A percentile compares a stretch with the other conserved stretches of the same genome.
Conservation (phyloP, 1,284 basidiomycete species). For the Calocybe gambosa region DNA sequence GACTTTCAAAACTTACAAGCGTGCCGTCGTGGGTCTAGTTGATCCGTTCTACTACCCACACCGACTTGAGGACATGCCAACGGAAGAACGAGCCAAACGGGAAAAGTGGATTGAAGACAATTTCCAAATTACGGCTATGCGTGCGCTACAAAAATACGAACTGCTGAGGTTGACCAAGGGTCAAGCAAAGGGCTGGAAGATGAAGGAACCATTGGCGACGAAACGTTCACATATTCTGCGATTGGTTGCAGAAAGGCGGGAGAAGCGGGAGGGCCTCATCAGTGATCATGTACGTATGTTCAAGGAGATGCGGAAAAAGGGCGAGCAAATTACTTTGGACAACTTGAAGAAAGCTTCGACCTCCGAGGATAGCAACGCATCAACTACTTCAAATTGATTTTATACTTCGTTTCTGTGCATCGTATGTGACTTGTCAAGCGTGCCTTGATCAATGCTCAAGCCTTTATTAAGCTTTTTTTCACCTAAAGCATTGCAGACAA, state of each 20-base stretch:
- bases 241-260: constrained; percentile 47
- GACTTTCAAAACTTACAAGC: constrained; percentile 66
- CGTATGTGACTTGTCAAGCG: not conserved
- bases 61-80: constrained; percentile 69
- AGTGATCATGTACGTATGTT: constrained; percentile 38
- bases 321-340: constrained; percentile 24
- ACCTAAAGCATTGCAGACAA: not conserved
- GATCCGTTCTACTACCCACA: constrained; percentile 90
- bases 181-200: constrained; percentile 41
- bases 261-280: constrained; percentile 49
- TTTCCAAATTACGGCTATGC: constrained; percentile 43
- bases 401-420: not conserved
- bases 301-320: constrained; percentile 33
- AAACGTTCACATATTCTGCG: constrained; percentile 41
- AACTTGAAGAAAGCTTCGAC: constrained; percentile 7
- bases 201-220: constrained; percentile 32
- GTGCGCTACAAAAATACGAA: constrained; percentile 37
- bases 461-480: not conserved
- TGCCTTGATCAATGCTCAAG: not conserved
- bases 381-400: constrained; percentile 8
- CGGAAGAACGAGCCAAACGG: constrained; percentile 44
- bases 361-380: constrained; percentile 5
- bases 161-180: constrained; percentile 42
- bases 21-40: constrained; percentile 81
- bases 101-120: constrained; percentile 55